Base-by-base conservation (phyloP, 1,284 basidiomycete genomes). In the Erythrobasidium hasegawianum region DNA sequence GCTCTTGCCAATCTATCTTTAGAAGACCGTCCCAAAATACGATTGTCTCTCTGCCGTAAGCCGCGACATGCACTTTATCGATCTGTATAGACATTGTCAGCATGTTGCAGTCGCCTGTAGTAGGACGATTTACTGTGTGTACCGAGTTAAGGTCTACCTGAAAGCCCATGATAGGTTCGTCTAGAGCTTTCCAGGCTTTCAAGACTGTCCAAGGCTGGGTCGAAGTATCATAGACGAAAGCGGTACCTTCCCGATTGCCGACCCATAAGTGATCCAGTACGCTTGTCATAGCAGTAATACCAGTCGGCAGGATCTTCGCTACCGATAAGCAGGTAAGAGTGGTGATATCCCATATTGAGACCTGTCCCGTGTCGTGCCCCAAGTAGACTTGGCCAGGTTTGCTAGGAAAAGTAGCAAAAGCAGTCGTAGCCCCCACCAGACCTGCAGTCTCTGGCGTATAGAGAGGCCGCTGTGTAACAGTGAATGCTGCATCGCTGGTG, bases 21-120 rank as follows among this genome's bases (percentile, higher is more conserved):
- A 97, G 79, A 53, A 96, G 77, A 0, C 93, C 95, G 76, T 98
- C 95, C 95, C 93, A 97, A 57, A 92, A 83, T 27, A 96, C 75
- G 52, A 80, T 78, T 70, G 88, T 85, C 73, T 97, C 92, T 64
- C 88, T 79, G 0, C 90, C 89, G 49, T 88, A 80, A 59, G 87
- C 90, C 69, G 86, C 84, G 2, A 96, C 88, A 59, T 84, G 83
- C 56, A 96, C 77, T 69, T 84, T 74, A 9, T 77, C 77, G 27
- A 76, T 71, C 75, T 80, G 22, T 22, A 49, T 50, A 13, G 14
- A 43, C 9, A 16, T 20, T 41, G 11, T 41, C 11, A 41, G 14
- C 43, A 24, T 24, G 16, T 47, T 5, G 2, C 40, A 14, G 18
- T 65, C 47, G 49, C 27, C 64, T 4, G 10, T 2, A 40, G 43